Evolutionary conservation across 2,329 filamentous ascomycete genomes (phyloP).

Genomic region (Leptosphaerulina australis): DNA sequence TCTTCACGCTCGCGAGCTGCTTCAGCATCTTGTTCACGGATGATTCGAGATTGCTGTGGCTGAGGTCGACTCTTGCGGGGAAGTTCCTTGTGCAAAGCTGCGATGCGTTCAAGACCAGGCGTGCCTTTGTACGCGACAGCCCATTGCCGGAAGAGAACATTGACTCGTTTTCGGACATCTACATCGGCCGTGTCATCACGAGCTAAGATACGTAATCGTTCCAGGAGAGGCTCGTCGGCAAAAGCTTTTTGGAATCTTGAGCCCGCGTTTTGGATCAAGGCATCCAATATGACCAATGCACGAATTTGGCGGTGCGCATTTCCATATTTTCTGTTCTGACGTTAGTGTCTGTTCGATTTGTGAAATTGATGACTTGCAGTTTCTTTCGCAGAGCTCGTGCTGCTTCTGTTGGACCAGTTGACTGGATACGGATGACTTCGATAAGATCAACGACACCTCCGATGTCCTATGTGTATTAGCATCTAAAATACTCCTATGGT

Average conservation of each 20-base stretch:
- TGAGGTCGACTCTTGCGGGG: conserved; percentile 66
- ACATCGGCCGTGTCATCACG: conserved; percentile 84
- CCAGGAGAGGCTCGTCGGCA: conserved; percentile 87
- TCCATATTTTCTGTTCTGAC: conserved; percentile 77
- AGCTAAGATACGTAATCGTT: conserved; percentile 85
- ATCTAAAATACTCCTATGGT: too few relatives aligned
- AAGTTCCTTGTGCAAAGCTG: conserved; percentile 75
- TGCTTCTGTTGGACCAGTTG: conserved; percentile 83
- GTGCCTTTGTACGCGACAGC: conserved; percentile 79
- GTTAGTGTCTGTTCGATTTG: conserved; percentile 22
- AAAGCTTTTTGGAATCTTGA: conserved; percentile 84
- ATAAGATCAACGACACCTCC: conserved; percentile 92
- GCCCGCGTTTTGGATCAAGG: conserved; percentile 92
- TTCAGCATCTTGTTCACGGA: conserved; percentile 78
- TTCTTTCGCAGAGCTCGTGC: conserved; percentile 95
- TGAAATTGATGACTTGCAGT: conserved; percentile 62
- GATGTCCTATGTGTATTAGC: conserved; percentile 57
- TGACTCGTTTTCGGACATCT: conserved; percentile 86
- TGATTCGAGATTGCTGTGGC: conserved; percentile 78
- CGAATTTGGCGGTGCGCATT: conserved; percentile 90
- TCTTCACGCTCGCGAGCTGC: conserved; percentile 71
- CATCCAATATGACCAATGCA: conserved; percentile 86
- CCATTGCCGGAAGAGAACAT: conserved; percentile 86
- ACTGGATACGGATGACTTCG: conserved; percentile 89
- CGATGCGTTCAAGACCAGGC: conserved; percentile 78